Base-by-base conservation (phyloP, 1,139 yeast genomes). In the Hyphopichia khmerensis region DNA sequence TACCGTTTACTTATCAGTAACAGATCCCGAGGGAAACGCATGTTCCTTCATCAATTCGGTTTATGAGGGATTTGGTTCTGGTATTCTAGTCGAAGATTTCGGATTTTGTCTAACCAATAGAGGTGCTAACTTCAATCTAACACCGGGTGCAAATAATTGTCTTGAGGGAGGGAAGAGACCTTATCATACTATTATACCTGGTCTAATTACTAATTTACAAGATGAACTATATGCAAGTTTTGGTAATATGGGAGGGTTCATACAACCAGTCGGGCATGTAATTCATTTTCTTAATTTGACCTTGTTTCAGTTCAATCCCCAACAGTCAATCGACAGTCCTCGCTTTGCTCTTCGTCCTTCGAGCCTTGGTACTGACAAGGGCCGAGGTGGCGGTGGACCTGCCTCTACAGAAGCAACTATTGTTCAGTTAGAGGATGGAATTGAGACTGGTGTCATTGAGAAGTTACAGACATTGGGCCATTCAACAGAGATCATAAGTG, bases 171-270 rank as follows among this genome's bases (percentile, higher is more conserved):
- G 79, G 31, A 87, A 87, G 58, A 69, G 95, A 47, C 86, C 93
- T 1, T 87, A 87, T 61, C 95, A 87, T 55, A 87, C 96, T 0
- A 87, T 87, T 48, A 87, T 87, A 45, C 95, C 96, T 0, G 89
- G 90, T 0, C 77, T 87, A 83, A 79, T 87, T 30, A 61, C 72
- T 1, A 35, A 38, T 23, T 24, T 24, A 18, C 21, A 37, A 11
- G 26, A 19, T 4, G 17, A 33, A 14, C 5, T 13, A 9, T 38
- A 32, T 23, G 23, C 32, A 18, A 69, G 86, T 3, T 85, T 79
- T 54, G 96, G 95, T 29, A 87, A 86, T 51, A 87, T 87, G 91
- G 96, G 96, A 18, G 96, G 93, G 0, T 87, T 82, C 65, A 87
- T 84, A 69, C 96, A 87, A 59, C 95, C 95, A 2, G 89, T 85